Base-by-base conservation (phyloP, 1,284 basidiomycete species). In the Pholiota adiposa region DNA sequence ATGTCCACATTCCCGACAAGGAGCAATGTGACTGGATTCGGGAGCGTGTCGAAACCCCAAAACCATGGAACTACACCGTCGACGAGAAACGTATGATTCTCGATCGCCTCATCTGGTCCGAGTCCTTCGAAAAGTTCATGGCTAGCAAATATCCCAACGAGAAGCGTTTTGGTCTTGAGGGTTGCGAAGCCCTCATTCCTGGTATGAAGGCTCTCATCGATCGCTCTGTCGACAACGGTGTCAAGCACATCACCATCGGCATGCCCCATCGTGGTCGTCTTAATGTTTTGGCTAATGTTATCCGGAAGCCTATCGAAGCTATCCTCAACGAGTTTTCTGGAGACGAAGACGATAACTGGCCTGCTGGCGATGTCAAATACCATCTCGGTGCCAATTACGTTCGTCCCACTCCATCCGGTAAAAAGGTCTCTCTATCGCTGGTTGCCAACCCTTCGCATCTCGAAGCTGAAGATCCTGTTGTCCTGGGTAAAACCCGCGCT, bases 131-230 rank as follows among this genome's bases (percentile, higher is more conserved):
- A 77, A 96, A 97, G 73, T 99, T 98, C 82, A 96, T 99, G 68
- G 90, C 96, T 21, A 94, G 90, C 82, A 99, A 99, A 77, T 98
- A 96, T 79, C 97, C 97, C 66, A 99, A 98, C 79, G 97, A 99
- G 83, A 99, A 99, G 80, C 93, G 97, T 58, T 99, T 99, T 79
- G 97, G 97, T 78, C 87, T 99, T 56, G 97, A 99, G 78, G 97
- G 97, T 63, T 97, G 96, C 77, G 97, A 99, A 79, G 87, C 95
- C 43, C 88, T 99, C 69, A 93, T 99, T 70, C 97, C 97, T 48
- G 97, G 97, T 70, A 97, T 99, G 95, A 99, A 99, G 82, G 95
- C 95, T 6, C 87, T 99, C 69, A 98, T 99, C 68, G 97, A 99
- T 77, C 92, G 96, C 62, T 96, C 96, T 18, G 97, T 99, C 70